Base-by-base conservation (phyloP, 1,284 basidiomycete genomes). In the Phylloporus sp. region DNA sequence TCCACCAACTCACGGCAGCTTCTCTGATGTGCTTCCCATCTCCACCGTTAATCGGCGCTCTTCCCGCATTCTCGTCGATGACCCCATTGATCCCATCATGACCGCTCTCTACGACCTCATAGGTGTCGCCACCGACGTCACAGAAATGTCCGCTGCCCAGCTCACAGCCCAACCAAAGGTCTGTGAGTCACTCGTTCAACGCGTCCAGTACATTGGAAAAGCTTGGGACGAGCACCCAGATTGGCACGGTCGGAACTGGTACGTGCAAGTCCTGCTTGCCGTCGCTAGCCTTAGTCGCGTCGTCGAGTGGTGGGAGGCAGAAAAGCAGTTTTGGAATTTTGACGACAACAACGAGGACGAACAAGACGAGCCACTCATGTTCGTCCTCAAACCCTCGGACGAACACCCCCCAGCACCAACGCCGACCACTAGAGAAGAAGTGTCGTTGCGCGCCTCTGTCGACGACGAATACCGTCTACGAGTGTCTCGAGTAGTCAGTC, bases 281-380 rank as follows among this genome's bases (percentile, higher is more conserved):
- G 92, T 99, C 56, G 98, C 98, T 49, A 94, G 93, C 70, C 88
- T 99, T 64, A 94, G 92, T 76, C 92, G 98, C 62, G 97, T 99
- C 32, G 90, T 98, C 64, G 98, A 99, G 74, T 99, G 98, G 98
- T 99, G 97, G 97, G 95, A 98, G 76, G 97, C 97, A n/a, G 98
- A 99, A 81, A 97, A 97, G 74, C 95, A 96, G 67, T 99, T 99
- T 78, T 99, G 98, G 98, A 98, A 98, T 73, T 98, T 98, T 74
- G 93, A 96, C 74, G 95, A 97, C 64, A 93, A 96, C 62, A 93
- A 96, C 64, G 93, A 95, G 60, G 89, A 91, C 64, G 95, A 96
- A 71, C 85, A 89, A 72, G 94, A 96, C 58, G 96, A 98, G 69
- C 93, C 93, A 2, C 81, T 97, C 60, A 86, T 90, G 65, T 97